Evolutionary conservation across 805 yeast genomes (phyloP).

Genomic region (Wickerhamiella cacticola): DNA sequence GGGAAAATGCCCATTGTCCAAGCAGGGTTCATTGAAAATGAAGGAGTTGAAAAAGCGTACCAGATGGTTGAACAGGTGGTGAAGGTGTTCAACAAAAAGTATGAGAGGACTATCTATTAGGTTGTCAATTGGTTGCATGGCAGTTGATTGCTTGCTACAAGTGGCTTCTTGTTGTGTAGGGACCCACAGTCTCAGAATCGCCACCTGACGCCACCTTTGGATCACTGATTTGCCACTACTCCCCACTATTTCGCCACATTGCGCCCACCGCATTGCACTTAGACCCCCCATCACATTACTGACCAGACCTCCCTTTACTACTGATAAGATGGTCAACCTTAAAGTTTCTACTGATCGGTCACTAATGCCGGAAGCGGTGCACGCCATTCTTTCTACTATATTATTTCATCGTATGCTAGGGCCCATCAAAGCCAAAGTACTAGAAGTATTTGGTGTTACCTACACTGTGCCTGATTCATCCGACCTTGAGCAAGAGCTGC

Average conservation of each 20-base stretch:
- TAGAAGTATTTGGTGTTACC: slow-evolving; percentile 46
- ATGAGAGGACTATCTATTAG: too few species aligned
- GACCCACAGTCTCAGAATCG: too few species aligned
- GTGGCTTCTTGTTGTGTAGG: too few species aligned
- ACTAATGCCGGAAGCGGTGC: slow-evolving; percentile 42
- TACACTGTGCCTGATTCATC: slow-evolving; percentile 28
- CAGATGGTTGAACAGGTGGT: slow-evolving; percentile 14
- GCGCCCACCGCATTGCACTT: not conserved
- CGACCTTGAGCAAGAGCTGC: slow-evolving; percentile 18
- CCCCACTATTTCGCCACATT: not conserved
- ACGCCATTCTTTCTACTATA: slow-evolving; percentile 51
- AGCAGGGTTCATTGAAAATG: not conserved
- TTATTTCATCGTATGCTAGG: slow-evolving; percentile 63
- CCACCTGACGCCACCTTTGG: too few species aligned
- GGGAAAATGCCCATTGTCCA: slow-evolving; percentile 32
- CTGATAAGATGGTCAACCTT: slow-evolving; percentile 10
- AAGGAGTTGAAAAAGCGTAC: slow-evolving; percentile 10
- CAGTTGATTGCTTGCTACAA: too few species aligned
- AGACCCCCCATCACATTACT: too few species aligned
- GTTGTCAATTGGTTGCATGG: too few species aligned
- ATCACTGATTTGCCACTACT: too few species aligned
- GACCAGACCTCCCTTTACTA: too few species aligned
- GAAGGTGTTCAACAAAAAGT: slow-evolving; percentile 8
- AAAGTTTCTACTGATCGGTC: slow-evolving; percentile 34
- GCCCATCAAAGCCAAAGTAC: slow-evolving; percentile 41